Conservation (phyloP, 192 early-diverging fungal species). For the Coemansia sp. region DNA sequence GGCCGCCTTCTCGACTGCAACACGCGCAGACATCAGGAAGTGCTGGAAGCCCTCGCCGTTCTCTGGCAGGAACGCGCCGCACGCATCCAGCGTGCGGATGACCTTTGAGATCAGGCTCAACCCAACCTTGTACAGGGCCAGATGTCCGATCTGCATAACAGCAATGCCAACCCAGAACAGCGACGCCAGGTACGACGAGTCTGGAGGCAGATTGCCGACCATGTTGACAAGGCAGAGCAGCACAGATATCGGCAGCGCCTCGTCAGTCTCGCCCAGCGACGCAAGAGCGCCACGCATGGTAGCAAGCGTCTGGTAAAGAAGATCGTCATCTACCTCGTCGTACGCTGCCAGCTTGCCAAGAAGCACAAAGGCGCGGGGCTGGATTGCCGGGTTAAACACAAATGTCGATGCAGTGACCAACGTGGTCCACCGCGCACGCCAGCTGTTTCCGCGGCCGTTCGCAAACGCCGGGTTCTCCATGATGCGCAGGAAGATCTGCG, state of each 20-base stretch:
- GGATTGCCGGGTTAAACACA: slow-evolving; percentile 90
- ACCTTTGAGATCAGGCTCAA: slow-evolving; percentile 71
- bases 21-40: slow-evolving; percentile 71
- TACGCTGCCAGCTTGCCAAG: slow-evolving; percentile 81
- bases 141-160: slow-evolving; percentile 83
- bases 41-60: slow-evolving; percentile 71
- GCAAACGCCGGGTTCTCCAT: slow-evolving; percentile 54
- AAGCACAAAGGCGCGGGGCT: slow-evolving; percentile 90
- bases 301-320: slow-evolving; percentile 91
- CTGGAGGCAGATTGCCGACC: slow-evolving; percentile 76
- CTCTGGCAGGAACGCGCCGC: slow-evolving; percentile 64
- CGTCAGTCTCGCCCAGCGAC: slow-evolving; percentile 81
- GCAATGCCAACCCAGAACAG: slow-evolving; percentile 92
- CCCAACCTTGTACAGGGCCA: slow-evolving; percentile 76
- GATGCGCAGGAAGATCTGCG: slow-evolving; percentile 61
- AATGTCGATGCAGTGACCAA: slow-evolving; percentile 90
- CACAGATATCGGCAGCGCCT: slow-evolving; percentile 80
- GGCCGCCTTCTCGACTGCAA: slow-evolving; percentile 71
- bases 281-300: slow-evolving; percentile 84
- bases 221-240: slow-evolving; percentile 90
- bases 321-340: slow-evolving; percentile 89
- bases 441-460: slow-evolving; percentile 71
- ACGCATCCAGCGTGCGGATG: slow-evolving; percentile 73
- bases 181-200: slow-evolving; percentile 79
- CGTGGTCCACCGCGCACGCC: slow-evolving; percentile 92